Evolutionary conservation across 2,329 filamentous ascomycete genomes (phyloP).

Genomic region (Calonectria leucothoes): DNA sequence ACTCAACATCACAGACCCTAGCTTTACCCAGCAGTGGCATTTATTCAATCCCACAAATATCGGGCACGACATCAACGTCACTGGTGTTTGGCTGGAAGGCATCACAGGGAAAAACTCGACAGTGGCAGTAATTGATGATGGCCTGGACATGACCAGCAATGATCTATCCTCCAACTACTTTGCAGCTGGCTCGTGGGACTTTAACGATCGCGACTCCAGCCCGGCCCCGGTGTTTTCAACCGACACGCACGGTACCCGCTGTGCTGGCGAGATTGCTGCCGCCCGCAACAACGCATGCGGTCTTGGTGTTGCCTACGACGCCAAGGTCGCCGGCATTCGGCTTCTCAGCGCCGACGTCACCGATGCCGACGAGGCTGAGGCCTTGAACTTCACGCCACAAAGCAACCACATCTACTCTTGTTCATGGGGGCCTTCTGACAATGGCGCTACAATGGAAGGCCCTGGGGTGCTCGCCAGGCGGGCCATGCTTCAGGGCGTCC

Average conservation of each 20-base stretch:
- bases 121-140: conserved; percentile 95
- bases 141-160: conserved; percentile 93
- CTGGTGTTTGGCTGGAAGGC: conserved; percentile 88
- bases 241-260: conserved; percentile 92
- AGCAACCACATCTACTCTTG: conserved; percentile 98
- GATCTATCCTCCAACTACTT: conserved; percentile 96
- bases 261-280: conserved; percentile 92
- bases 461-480: conserved; percentile 88
- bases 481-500: conserved; percentile 92
- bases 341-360: conserved; percentile 92
- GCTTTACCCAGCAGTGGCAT: conserved; percentile 96
- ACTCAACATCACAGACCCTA: conserved; percentile 87
- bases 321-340: conserved; percentile 89
- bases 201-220: conserved; percentile 85
- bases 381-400: conserved; percentile 92
- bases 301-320: conserved; percentile 92
- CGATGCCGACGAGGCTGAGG: conserved; percentile 90
- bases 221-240: conserved; percentile 86
- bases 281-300: conserved; percentile 92
- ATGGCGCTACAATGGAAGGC: conserved; percentile 92
- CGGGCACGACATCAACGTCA: conserved; percentile 95
- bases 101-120: conserved; percentile 92
- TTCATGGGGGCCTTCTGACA: conserved; percentile 97
- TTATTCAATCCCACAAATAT: conserved; percentile 83
- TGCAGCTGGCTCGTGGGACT: conserved; percentile 91